These are phyloP conservation scores for Ogataea angusta DNA, from an alignment of 805 yeast species.

Conservation along the genomic window DNA sequence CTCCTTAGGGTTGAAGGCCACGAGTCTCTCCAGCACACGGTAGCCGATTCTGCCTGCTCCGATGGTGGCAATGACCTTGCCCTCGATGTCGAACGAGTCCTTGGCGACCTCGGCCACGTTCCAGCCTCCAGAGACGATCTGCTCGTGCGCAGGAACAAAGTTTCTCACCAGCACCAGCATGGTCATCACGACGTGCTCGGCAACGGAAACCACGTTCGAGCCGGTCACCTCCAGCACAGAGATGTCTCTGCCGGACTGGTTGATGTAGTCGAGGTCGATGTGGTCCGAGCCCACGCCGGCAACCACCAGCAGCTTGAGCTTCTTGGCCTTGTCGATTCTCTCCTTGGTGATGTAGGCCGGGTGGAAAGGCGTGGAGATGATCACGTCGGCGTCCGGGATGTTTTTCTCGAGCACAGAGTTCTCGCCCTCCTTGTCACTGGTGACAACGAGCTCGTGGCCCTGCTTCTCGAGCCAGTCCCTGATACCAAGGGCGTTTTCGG, in stretches of 20 bases:
- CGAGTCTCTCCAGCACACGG: constrained; percentile 67
- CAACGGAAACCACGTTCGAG: constrained; percentile 75
- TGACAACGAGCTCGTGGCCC: constrained; percentile 66
- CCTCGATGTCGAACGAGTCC: constrained; percentile 72
- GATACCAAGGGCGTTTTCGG: constrained; percentile 75
- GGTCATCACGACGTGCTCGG: constrained; percentile 77
- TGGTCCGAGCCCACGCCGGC: constrained; percentile 90
- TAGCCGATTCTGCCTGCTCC: constrained; percentile 83
- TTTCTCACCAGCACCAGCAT: constrained; percentile 69
- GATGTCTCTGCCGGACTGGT: constrained; percentile 57
- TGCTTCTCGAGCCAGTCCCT: constrained; percentile 57
- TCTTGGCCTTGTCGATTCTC: constrained; percentile 66
- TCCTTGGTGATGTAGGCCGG: constrained; percentile 72
- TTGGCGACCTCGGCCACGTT: constrained; percentile 75
- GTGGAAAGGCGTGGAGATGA: constrained; percentile 80
- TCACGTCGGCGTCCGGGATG: constrained; percentile 68
- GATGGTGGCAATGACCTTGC: constrained; percentile 72
- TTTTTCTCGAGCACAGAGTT: constrained; percentile 57
- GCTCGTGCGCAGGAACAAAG: constrained; percentile 76
- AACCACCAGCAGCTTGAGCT: constrained; percentile 65
- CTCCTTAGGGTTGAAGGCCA: constrained; percentile 72
- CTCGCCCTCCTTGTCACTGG: constrained; percentile 66
- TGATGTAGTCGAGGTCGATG: constrained; percentile 61
- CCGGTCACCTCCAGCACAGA: constrained; percentile 81
- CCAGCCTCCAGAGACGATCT: constrained; percentile 61